These are phyloP conservation scores for Hymenoscyphus scutula DNA, from an alignment of 2,329 filamentous ascomycete species.

Conservation along the genomic window DNA sequence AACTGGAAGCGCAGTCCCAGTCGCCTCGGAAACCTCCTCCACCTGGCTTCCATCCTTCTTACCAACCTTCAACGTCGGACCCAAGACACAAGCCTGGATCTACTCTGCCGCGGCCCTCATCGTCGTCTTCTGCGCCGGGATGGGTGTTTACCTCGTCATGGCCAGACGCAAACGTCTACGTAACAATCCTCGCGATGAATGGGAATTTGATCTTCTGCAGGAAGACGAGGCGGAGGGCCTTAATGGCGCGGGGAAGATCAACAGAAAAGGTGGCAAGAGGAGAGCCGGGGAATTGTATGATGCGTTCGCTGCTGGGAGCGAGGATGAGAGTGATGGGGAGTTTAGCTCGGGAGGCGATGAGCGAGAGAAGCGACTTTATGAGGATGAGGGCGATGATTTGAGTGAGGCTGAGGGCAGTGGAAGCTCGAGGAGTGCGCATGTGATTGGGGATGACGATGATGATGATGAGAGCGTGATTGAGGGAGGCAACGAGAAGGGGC, in stretches of 20 bases:
- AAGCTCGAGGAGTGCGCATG: slow-evolving; percentile 40
- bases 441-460: slow-evolving; percentile 51
- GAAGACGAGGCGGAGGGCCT: slow-evolving; percentile 69
- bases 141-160: slow-evolving; percentile 79
- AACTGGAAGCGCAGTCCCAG: slow-evolving; percentile 30
- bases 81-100: slow-evolving; percentile 89
- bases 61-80: slow-evolving; percentile 85
- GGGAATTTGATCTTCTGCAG: slow-evolving; percentile 92
- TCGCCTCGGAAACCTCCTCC: slow-evolving; percentile 32
- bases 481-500: slow-evolving; percentile 15
- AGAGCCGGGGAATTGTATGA: slow-evolving; percentile 92
- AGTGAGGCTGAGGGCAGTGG: slow-evolving; percentile 21
- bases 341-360: slow-evolving; percentile 46
- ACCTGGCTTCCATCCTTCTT: slow-evolving; percentile 78
- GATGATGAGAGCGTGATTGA: slow-evolving; percentile 32
- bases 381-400: slow-evolving; percentile 21
- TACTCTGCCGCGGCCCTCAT: slow-evolving; percentile 85
- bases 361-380: slow-evolving; percentile 36
- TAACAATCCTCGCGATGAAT: slow-evolving; percentile 74
- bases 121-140: slow-evolving; percentile 72
- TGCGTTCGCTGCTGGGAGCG: slow-evolving; percentile 88
- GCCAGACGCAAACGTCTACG: slow-evolving; percentile 74
- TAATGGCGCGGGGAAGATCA: slow-evolving; percentile 42
- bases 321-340: slow-evolving; percentile 60
- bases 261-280: slow-evolving; percentile 47